Conservation (phyloP, 352 stramenopile species). For the Globisporangium solare region DNA sequence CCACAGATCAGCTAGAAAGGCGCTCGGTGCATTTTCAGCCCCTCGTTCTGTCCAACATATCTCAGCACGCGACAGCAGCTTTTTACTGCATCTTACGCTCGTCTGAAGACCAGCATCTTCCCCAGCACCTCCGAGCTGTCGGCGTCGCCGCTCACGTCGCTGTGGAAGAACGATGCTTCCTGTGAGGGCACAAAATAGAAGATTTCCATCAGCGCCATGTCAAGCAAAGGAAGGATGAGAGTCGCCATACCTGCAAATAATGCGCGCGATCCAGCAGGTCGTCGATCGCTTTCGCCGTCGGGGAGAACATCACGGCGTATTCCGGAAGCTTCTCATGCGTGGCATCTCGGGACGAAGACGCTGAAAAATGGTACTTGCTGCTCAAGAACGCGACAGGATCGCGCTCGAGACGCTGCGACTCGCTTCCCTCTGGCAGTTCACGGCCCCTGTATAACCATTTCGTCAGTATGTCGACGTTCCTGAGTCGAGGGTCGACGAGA, state of each 20-base stretch:
- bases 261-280: slow-evolving; percentile 34
- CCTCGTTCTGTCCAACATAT: no score
- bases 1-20: no score
- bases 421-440: slow-evolving; percentile 43
- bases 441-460: slow-evolving; percentile 38
- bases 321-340: slow-evolving; percentile 37
- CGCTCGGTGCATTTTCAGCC: no score
- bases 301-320: slow-evolving; percentile 65
- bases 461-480: no score
- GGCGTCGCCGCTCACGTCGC: slow-evolving; percentile 62
- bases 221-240: not conserved
- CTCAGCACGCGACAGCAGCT: no score
- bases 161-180: slow-evolving; percentile 61
- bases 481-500: no score
- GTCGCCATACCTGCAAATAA: slow-evolving; percentile 40
- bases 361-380: slow-evolving; percentile 44
- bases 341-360: slow-evolving; percentile 15
- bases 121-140: slow-evolving; percentile 50
- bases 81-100: slow-evolving; percentile 11
- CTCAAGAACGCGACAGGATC: slow-evolving; percentile 47
- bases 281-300: slow-evolving; percentile 39
- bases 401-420: slow-evolving; percentile 62
- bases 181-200: slow-evolving; percentile 11
- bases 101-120: slow-evolving; percentile 68
- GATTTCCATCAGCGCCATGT: not conserved